Conservation (phyloP, 345 rosid genomes). For the Arabis hirsuta region DNA sequence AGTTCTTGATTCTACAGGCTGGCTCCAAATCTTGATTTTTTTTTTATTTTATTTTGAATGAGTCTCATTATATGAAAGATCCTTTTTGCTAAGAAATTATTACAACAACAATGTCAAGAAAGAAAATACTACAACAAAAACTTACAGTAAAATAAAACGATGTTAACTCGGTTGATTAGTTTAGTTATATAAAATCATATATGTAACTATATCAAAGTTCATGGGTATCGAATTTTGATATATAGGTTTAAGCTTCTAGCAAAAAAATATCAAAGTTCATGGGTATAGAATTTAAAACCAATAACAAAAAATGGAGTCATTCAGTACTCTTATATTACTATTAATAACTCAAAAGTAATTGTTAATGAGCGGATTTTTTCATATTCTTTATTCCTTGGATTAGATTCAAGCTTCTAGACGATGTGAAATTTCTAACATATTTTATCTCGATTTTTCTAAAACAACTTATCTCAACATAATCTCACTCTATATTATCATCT, state of each 20-base stretch:
- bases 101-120: background rate
- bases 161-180: background rate
- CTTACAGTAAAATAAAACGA: background rate
- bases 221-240: constrained; percentile 2
- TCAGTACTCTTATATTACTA: too few species aligned
- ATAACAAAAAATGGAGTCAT: too few species aligned
- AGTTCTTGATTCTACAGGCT: constrained; percentile 39
- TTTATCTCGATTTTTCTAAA: too few species aligned
- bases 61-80: background rate
- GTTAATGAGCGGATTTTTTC: too few species aligned
- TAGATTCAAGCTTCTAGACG: too few species aligned
- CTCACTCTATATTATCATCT: too few species aligned
- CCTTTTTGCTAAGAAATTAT: background rate
- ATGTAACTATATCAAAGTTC: background rate
- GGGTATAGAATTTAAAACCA: background rate
- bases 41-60: background rate
- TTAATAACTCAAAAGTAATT: too few species aligned
- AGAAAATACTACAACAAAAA: background rate
- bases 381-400: too few species aligned
- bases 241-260: too few species aligned
- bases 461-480: too few species aligned
- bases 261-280: background rate
- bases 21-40: constrained; percentile 23
- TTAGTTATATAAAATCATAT: background rate
- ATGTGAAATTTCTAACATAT: too few species aligned